Base-by-base conservation (phyloP, 2,329 filamentous ascomycete species). In the Stagonosporopsis tanaceti region DNA sequence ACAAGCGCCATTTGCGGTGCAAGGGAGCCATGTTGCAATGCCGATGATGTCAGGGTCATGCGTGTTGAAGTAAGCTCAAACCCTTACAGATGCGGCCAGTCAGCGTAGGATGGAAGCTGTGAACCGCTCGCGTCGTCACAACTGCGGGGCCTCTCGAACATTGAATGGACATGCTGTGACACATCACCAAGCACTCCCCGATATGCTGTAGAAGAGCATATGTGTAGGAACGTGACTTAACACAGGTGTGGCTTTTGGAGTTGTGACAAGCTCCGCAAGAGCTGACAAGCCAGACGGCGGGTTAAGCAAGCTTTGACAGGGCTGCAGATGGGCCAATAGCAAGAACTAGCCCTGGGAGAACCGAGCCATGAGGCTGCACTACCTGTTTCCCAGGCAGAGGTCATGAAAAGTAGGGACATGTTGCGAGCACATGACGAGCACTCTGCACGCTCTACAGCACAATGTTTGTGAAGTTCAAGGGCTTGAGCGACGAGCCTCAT, bases 211-310 rank as follows among this genome's bases (percentile, higher is more conserved):
- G 17, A 6, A 39, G 37, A 12, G 3, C 14, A 5, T 22, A 11
- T 39, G 17, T 22, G 17, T 22, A 5, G 17, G 20, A 14, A 20
- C 8, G 20, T 11, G 3, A 12, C 17, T 22, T 20, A 6, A 22
- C 8, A 12, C 17, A 39, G 2, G 8, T 39, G 37, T 20, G 15
- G 37, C 5, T n/a, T 4, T 22, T 39, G 14, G 47, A 27, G 48
- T 45, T 32, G 20, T 44, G 48, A 52, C 48, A 52, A 57, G 48
- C 54, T 47, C 37, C n/a, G 48, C 25, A 11, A 48, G n/a, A 48
- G 48, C 48, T 34, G 17, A 47, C 54, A 35, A 53, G 50, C 39
- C 44, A 32, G 39, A 24, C 38, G 48, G 42, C 25, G 28, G 38
- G 38, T 20, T 20, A 35, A 30, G 39, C 54, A 57, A 57, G 54